Evolutionary conservation across 805 yeast species (phyloP).

Genomic region (Schizosaccharomyces cryophilus): DNA sequence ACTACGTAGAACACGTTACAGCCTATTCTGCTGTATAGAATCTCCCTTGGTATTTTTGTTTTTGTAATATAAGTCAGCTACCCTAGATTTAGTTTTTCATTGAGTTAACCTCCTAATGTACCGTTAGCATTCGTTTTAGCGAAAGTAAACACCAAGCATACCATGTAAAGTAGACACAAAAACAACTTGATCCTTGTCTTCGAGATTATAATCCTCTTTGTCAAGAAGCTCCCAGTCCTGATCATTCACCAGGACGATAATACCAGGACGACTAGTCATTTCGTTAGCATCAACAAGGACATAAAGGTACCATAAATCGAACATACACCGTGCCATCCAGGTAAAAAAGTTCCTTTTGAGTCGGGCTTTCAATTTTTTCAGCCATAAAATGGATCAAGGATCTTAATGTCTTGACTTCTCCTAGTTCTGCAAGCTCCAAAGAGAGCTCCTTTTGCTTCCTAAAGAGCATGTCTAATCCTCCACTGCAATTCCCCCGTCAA

Average conservation of each 20-base stretch:
- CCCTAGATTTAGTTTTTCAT: too few relatives aligned
- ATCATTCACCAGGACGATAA: slow-evolving; percentile 1
- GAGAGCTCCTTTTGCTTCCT: background rate
- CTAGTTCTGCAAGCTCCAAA: background rate
- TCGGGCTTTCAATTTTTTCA: background rate
- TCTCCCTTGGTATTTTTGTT: too few relatives aligned
- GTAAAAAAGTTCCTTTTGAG: background rate
- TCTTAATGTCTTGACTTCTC: background rate
- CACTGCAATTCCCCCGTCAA: background rate
- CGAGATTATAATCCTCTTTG: background rate
- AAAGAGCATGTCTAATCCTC: background rate
- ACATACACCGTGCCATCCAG: background rate
- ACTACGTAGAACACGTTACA: too few relatives aligned
- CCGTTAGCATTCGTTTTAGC: too few relatives aligned
- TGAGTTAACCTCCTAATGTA: background rate
- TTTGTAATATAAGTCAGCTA: too few relatives aligned
- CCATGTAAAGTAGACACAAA: slow-evolving; percentile 1
- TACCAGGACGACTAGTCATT: background rate
- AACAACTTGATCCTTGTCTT: background rate
- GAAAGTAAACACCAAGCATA: background rate
- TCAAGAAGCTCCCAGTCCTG: slow-evolving; percentile 1
- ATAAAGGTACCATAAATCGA: too few relatives aligned
- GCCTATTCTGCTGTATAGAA: too few relatives aligned
- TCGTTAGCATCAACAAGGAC: too few relatives aligned
- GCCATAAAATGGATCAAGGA: background rate